phyloP scores from a whole-genome alignment of 1,284 basidiomycete genomes.

The Trichosporon sp. region DNA sequence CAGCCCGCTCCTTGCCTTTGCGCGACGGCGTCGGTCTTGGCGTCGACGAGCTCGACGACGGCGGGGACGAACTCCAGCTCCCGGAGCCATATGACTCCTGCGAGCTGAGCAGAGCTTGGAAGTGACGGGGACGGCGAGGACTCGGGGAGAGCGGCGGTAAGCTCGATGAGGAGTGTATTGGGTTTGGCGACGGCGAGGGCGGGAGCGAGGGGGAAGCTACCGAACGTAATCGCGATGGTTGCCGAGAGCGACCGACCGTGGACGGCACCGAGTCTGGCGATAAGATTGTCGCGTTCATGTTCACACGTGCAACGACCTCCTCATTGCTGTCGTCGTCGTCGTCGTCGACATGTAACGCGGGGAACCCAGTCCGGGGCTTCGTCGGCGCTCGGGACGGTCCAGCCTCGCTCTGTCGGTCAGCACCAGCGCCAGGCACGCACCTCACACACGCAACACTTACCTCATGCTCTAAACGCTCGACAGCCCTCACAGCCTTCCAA shows the following conservation, averaged over 20 bases:
- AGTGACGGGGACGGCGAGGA: neutral
- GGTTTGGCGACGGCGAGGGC: constrained; percentile 60
- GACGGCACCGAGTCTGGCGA: neutral
- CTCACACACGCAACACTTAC: neutral
- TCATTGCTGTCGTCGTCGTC: neutral
- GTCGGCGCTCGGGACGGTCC: neutral
- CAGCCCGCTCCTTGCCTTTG: constrained; percentile 4
- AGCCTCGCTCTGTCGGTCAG: neutral
- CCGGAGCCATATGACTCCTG: neutral
- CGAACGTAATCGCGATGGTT: constrained; percentile 4
- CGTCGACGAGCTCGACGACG: neutral
- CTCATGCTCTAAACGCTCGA: constrained; percentile 2
- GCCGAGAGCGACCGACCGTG: neutral
- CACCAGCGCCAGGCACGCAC: neutral
- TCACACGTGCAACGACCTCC: neutral
- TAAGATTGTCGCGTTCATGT: neutral
- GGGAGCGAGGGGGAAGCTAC: neutral
- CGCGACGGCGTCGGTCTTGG: neutral
- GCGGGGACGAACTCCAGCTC: neutral
- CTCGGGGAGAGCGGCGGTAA: constrained; percentile 50
- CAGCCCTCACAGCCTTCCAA: constrained; percentile 27
- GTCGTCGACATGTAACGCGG: neutral
- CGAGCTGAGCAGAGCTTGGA: neutral
- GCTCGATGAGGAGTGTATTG: constrained; percentile 71
- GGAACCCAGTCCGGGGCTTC: neutral